Conservation (phyloP, 164 flowering plant species). For the Chimonanthus praecox region DNA sequence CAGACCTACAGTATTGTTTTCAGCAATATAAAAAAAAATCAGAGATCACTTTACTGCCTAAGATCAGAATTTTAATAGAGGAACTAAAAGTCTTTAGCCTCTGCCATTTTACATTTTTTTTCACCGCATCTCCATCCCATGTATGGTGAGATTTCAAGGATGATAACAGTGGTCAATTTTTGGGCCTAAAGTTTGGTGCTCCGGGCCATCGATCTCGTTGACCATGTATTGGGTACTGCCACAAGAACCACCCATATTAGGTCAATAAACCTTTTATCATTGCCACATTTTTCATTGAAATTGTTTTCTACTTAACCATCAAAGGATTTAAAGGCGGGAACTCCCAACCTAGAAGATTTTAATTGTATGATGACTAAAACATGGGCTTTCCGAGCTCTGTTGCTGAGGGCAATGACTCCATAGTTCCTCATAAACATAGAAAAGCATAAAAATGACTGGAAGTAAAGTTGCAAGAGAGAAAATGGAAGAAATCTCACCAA, state of each 20-base stretch:
- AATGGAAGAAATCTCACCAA: slow-evolving; percentile 30
- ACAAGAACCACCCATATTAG: neutral
- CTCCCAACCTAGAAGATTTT: neutral
- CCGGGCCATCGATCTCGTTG: neutral
- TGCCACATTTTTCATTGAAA: too few species aligned
- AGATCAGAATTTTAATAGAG: neutral
- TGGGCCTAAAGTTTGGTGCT: neutral
- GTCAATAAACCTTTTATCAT: too few species aligned
- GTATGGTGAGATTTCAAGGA: too few species aligned
- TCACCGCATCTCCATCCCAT: too few species aligned
- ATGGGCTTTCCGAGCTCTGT: neutral
- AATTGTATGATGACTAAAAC: neutral
- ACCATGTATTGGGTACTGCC: neutral
- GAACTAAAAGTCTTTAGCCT: neutral
- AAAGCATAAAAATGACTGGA: neutral
- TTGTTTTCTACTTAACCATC: too few species aligned
- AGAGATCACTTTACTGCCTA: slow-evolving; percentile 3
- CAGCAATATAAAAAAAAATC: neutral
- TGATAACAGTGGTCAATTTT: neutral
- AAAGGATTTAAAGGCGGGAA: too few species aligned
- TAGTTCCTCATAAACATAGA: neutral
- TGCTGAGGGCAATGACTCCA: neutral
- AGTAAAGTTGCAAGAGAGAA: neutral
- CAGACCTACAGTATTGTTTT: slow-evolving; percentile 29
- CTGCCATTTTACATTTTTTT: neutral